These are phyloP conservation scores for Brasilioporus rufonigricans DNA, from an alignment of 768 basidiomycete genomes.

Conservation along the genomic window DNA sequence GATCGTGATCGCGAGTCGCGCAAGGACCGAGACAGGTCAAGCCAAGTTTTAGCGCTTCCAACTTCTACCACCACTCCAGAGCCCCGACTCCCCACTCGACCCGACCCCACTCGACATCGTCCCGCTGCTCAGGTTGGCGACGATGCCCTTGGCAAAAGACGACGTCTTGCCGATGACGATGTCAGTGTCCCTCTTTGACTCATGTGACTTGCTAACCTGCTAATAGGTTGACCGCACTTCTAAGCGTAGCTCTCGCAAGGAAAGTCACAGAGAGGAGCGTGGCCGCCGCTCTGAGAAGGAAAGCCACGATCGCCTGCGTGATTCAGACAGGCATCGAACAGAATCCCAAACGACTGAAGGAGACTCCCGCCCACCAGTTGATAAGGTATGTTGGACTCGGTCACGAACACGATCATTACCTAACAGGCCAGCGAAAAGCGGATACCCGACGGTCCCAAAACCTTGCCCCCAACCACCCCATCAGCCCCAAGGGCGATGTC, in stretches of 20 bases:
- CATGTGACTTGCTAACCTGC: constrained; percentile 10
- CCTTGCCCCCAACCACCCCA: constrained; percentile 56
- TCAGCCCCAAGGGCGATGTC: constrained; percentile 76
- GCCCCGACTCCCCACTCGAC: constrained; percentile 58
- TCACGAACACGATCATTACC: neutral
- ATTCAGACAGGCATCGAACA: constrained; percentile 63
- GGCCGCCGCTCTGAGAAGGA: constrained; percentile 71
- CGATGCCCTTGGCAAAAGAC: constrained; percentile 70
- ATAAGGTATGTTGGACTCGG: constrained; percentile 51
- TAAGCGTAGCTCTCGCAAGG: constrained; percentile 82
- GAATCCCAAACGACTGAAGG: constrained; percentile 59
- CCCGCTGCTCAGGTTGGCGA: constrained; percentile 45
- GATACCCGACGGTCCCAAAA: constrained; percentile 52
- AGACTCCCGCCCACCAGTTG: constrained; percentile 48
- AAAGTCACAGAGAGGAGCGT: constrained; percentile 74
- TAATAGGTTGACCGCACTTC: constrained; percentile 65
- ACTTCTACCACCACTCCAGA: constrained; percentile 38
- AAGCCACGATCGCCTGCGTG: constrained; percentile 60
- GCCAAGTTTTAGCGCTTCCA: constrained; percentile 34
- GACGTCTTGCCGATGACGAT: constrained; percentile 69
- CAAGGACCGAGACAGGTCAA: constrained; percentile 55
- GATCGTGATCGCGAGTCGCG: constrained; percentile 61
- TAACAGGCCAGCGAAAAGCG: constrained; percentile 53
- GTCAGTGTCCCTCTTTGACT: constrained; percentile 40
- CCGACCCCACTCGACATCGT: constrained; percentile 59